Evolutionary conservation across 139 green algal genomes (phyloP).

Genomic region (Limnomonas spitsbergensis): DNA sequence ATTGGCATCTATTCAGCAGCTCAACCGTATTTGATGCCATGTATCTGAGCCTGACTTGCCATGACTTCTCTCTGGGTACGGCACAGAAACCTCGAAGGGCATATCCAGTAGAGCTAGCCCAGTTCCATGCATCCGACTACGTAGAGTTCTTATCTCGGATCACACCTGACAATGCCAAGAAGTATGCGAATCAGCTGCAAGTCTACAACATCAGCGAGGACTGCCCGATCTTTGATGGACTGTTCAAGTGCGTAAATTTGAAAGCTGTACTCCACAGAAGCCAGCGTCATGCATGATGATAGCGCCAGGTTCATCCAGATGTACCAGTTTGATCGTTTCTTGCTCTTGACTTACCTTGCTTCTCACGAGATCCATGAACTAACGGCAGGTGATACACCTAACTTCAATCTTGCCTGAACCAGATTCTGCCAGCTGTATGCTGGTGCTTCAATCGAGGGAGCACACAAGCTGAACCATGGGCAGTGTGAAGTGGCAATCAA

Average conservation of each 20-base stretch:
- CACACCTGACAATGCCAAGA: slow-evolving; percentile 60
- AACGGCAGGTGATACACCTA: too few species aligned
- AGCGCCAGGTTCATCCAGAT: too few species aligned
- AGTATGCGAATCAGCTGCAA: slow-evolving; percentile 42
- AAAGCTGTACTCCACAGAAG: too few species aligned
- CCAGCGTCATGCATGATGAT: too few species aligned
- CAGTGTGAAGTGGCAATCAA: slow-evolving; percentile 93
- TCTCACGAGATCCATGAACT: too few species aligned
- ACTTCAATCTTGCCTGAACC: slow-evolving; percentile 2
- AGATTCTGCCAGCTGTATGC: slow-evolving; percentile 74
- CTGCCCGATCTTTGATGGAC: slow-evolving; percentile 58
- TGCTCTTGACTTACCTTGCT: too few species aligned
- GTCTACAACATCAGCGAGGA: slow-evolving; percentile 82
- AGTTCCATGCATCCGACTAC: slow-evolving; percentile 88
- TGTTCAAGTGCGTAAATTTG: slow-evolving; percentile 37
- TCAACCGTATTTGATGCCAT: too few species aligned
- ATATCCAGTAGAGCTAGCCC: slow-evolving; percentile 73
- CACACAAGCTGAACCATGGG: slow-evolving; percentile 80
- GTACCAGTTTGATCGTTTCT: too few species aligned
- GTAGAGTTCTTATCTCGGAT: slow-evolving; percentile 77
- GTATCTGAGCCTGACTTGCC: too few species aligned
- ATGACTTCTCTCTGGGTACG: too few species aligned
- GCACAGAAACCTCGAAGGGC: slow-evolving; percentile 76
- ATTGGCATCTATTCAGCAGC: too few species aligned
- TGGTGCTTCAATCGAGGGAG: slow-evolving; percentile 76